phyloP scores from a whole-genome alignment of 805 yeast genomes.

The Ogataea ramenticola region DNA sequence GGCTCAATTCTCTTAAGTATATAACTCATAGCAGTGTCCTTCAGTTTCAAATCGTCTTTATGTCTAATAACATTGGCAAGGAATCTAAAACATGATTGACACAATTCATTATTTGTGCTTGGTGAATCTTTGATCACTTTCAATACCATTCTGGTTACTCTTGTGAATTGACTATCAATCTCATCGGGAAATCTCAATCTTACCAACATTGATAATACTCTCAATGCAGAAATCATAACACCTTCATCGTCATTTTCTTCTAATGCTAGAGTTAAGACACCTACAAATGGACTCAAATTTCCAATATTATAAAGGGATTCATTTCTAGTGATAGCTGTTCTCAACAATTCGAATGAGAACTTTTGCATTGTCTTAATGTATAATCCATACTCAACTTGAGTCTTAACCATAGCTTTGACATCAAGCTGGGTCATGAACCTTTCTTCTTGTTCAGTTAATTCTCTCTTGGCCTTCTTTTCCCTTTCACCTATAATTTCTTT shows the following conservation, averaged over 20 bases:
- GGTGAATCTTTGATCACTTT: slow-evolving; percentile 69
- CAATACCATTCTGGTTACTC: slow-evolving; percentile 54
- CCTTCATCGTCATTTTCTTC: slow-evolving; percentile 61
- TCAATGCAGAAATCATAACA: slow-evolving; percentile 61
- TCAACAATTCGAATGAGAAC: slow-evolving; percentile 68
- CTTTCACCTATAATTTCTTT: slow-evolving; percentile 19
- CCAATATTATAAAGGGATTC: slow-evolving; percentile 49
- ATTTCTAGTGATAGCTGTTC: slow-evolving; percentile 63
- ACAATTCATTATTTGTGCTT: slow-evolving; percentile 66
- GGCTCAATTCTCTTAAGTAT: slow-evolving; percentile 68
- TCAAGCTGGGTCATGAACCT: slow-evolving; percentile 73
- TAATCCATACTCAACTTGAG: slow-evolving; percentile 47
- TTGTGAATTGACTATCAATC: slow-evolving; percentile 42
- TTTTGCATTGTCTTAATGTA: slow-evolving; percentile 60
- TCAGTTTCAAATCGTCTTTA: slow-evolving; percentile 55
- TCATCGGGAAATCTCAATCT: slow-evolving; percentile 53
- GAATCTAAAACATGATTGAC: slow-evolving; percentile 73
- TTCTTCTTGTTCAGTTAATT: slow-evolving; percentile 27
- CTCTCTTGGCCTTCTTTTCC: slow-evolving; percentile 9
- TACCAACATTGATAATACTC: slow-evolving; percentile 51
- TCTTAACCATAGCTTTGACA: slow-evolving; percentile 43
- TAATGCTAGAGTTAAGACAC: slow-evolving; percentile 56
- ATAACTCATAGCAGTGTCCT: slow-evolving; percentile 66
- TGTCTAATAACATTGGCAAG: slow-evolving; percentile 67
- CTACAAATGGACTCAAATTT: slow-evolving; percentile 67